These are phyloP conservation scores for Backusella tarrabulga DNA, from an alignment of 192 early-diverging fungal species.

Conservation along the genomic window DNA sequence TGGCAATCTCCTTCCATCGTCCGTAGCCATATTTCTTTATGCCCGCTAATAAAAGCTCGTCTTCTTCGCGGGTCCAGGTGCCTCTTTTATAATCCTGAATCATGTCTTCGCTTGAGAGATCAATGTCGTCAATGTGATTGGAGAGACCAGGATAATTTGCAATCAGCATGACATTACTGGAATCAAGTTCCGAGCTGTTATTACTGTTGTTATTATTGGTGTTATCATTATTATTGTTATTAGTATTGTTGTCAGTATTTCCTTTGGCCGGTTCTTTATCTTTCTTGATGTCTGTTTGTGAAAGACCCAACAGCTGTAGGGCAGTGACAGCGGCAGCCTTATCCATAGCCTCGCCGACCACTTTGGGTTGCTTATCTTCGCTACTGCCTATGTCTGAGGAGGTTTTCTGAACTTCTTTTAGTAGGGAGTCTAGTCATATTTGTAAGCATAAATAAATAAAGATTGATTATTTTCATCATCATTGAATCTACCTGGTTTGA, in stretches of 20 bases:
- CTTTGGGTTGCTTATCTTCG: not conserved
- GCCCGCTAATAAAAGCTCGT: constrained; percentile 27
- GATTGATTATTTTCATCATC: no score
- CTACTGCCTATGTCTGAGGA: not conserved
- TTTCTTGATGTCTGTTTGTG: not conserved
- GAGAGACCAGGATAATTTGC: constrained; percentile 23
- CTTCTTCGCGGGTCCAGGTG: constrained; percentile 35
- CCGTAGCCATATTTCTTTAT: constrained; percentile 34
- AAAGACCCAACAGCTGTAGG: constrained; percentile 21
- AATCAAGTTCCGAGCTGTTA: not conserved
- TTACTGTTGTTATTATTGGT: not conserved
- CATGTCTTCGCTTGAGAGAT: constrained; percentile 15
- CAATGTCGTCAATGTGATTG: not conserved
- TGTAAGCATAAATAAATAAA: not conserved
- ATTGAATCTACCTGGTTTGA: constrained; percentile 17
- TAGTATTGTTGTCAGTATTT: not conserved
- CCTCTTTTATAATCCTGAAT: constrained; percentile 31
- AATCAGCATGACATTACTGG: constrained; percentile 20
- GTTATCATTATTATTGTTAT: not conserved
- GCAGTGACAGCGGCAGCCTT: constrained; percentile 30
- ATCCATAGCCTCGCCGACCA: constrained; percentile 5
- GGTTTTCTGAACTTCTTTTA: not conserved
- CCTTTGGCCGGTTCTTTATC: not conserved
- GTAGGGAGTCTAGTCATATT: not conserved
- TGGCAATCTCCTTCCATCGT: constrained; percentile 33